Conservation (phyloP, 2,329 filamentous ascomycete species). For the Fusarium tjaetaba region DNA sequence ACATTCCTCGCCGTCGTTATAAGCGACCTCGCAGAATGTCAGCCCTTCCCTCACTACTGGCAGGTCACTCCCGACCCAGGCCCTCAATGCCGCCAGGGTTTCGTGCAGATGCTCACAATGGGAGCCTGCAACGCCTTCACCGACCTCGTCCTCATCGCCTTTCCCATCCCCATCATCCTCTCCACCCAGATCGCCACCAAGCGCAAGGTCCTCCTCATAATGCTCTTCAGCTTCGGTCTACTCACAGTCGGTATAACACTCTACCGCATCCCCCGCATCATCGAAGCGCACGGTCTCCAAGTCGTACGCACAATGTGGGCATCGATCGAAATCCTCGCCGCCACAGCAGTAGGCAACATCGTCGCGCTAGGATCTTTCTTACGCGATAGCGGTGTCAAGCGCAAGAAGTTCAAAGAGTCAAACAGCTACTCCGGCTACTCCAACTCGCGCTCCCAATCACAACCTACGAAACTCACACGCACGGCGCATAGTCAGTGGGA, state of each 20-base stretch:
- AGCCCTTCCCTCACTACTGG: slow-evolving; percentile 76
- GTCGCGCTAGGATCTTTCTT: slow-evolving; percentile 91
- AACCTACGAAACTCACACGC: slow-evolving; percentile 34
- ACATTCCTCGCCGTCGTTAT: slow-evolving; percentile 84
- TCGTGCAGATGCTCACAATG: slow-evolving; percentile 86
- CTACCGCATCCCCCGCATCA: slow-evolving; percentile 79
- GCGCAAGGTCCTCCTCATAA: slow-evolving; percentile 78
- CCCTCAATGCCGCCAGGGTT: slow-evolving; percentile 82
- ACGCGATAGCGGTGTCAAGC: slow-evolving; percentile 86
- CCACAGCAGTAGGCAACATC: slow-evolving; percentile 84
- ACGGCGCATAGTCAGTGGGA: slow-evolving; percentile 40
- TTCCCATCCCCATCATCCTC: slow-evolving; percentile 89
- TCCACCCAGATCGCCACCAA: slow-evolving; percentile 77
- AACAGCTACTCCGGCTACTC: slow-evolving; percentile 47
- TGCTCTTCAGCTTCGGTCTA: slow-evolving; percentile 82
- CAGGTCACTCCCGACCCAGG: slow-evolving; percentile 84
- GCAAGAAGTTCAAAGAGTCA: slow-evolving; percentile 77
- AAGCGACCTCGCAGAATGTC: slow-evolving; percentile 83
- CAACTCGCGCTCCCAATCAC: slow-evolving; percentile 38
- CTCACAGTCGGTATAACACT: slow-evolving; percentile 79
- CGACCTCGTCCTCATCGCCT: slow-evolving; percentile 83
- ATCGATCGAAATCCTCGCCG: slow-evolving; percentile 86
- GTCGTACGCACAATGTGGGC: slow-evolving; percentile 87
- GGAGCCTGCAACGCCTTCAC: slow-evolving; percentile 84
- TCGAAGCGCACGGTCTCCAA: slow-evolving; percentile 74